Evolutionary conservation across 148 eudicot species (phyloP).

Genomic region (Gaultheria prostrata): DNA sequence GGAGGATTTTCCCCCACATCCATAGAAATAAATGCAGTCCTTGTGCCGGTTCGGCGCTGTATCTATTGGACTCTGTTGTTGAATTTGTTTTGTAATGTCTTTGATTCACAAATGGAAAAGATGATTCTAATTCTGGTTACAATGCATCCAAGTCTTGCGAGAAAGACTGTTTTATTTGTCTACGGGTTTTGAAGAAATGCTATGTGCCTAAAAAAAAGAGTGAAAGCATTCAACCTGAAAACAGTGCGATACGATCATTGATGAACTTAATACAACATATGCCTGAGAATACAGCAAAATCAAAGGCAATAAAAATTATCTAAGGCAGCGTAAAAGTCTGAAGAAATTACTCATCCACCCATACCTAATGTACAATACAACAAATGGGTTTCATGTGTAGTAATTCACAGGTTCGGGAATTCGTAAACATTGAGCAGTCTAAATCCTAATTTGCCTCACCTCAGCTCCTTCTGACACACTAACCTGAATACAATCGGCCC

Average conservation of each 20-base stretch:
- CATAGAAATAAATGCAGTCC: background rate
- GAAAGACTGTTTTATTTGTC: background rate
- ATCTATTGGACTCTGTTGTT: background rate
- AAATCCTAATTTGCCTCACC: background rate
- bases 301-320: background rate
- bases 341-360: constrained; percentile 7
- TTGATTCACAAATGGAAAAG: background rate
- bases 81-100: background rate
- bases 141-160: background rate
- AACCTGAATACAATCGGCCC: constrained; percentile 12
- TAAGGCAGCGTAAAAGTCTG: constrained; percentile 4
- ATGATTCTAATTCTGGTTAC: background rate
- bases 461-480: background rate
- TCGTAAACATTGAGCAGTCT: background rate
- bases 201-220: background rate
- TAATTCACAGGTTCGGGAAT: constrained; percentile 8
- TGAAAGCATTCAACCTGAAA: background rate
- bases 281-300: constrained; percentile 3
- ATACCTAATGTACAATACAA: constrained; percentile 17
- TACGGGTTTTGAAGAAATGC: background rate
- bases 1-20: background rate
- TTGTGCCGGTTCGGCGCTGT: background rate
- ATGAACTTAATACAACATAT: background rate
- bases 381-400: constrained; percentile 12
- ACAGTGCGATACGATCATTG: background rate